Base-by-base conservation (phyloP, 768 basidiomycete genomes). In the Termitomyces sp. region DNA sequence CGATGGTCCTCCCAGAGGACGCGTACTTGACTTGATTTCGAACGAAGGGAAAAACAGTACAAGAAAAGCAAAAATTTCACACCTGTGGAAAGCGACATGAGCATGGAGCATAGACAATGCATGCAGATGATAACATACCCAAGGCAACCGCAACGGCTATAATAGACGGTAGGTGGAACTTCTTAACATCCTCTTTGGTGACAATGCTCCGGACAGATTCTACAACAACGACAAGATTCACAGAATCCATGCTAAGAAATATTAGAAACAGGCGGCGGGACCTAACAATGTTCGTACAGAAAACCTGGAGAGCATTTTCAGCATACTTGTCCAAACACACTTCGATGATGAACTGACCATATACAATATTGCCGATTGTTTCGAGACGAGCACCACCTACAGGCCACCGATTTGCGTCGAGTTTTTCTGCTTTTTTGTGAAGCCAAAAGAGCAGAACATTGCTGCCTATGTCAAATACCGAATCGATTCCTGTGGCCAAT, bases 1-100 rank as follows among this genome's bases (percentile, higher is more conserved):
- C 95, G 79, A 62, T 98, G 95, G 67, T 98, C 96, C 70, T 97
- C 92, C 94, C 93, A 98, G 29, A 97, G 81, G n/a, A 97, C 84
- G 45, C 84, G 83, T 2, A 99, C 96, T 72, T 99, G 97, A 64
- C 91, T 95, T 6, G 90, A 94, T 61, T 82, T 84, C 32, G 79
- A 81, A 29, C 92, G 85, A 44, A 96, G 79, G 3, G 90, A 80
- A 65, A 76, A 83, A 70, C 95, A 95, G 72, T 94, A 97, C 4
- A 94, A 37, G 74, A 98, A 98, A 42, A 99, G 82, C 0, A 86
- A 43, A 45, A 93, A 78, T 72, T 99, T 99, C 60, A 91, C 85
- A 49, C 81, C 92, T 94, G 59, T 12, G 47, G 21, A 42, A 25
- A 21, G 27, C 25, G 29, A 38, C 37, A 35, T 43, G 57, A 54